These are phyloP conservation scores for Penicillium malachiteum DNA, from an alignment of 495 filamentous ascomycete genomes.

Conservation along the genomic window DNA sequence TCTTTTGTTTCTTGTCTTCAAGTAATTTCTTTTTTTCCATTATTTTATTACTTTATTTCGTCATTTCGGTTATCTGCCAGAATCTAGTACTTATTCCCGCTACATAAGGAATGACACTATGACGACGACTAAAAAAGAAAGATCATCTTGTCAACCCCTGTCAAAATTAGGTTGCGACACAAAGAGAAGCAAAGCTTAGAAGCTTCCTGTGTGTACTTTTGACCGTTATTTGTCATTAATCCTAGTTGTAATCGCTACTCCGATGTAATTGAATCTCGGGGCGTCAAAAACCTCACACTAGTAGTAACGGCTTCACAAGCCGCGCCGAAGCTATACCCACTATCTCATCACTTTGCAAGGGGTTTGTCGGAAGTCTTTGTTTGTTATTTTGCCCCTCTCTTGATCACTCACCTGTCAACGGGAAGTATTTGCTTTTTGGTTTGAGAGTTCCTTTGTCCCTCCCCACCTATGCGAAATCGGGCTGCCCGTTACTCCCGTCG, in stretches of 20 bases:
- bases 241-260: not conserved
- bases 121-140: not conserved
- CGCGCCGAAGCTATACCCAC: slow-evolving; percentile 8
- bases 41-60: not conserved
- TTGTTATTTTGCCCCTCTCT: slow-evolving; percentile 9
- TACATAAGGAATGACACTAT: not conserved
- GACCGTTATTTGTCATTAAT: slow-evolving; percentile 3
- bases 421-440: not conserved
- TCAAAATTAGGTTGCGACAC: slow-evolving; percentile 1
- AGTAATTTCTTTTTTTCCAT: not conserved
- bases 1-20: not conserved
- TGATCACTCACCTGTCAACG: not conserved
- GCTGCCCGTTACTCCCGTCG: too few species aligned
- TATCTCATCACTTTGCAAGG: slow-evolving; percentile 8
- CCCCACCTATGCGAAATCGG: not conserved
- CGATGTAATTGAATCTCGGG: not conserved
- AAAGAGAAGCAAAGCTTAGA: not conserved
- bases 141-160: not conserved
- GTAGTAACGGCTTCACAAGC: slow-evolving; percentile 10
- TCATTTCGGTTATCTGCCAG: not conserved
- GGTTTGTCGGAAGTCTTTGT: slow-evolving; percentile 12
- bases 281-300: slow-evolving; percentile 3
- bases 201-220: slow-evolving; percentile 1
- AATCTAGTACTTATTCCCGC: not conserved
- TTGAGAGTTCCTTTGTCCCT: not conserved